These are phyloP conservation scores for Termitomyces titanicus DNA, from an alignment of 768 basidiomycete species.

Conservation along the genomic window DNA sequence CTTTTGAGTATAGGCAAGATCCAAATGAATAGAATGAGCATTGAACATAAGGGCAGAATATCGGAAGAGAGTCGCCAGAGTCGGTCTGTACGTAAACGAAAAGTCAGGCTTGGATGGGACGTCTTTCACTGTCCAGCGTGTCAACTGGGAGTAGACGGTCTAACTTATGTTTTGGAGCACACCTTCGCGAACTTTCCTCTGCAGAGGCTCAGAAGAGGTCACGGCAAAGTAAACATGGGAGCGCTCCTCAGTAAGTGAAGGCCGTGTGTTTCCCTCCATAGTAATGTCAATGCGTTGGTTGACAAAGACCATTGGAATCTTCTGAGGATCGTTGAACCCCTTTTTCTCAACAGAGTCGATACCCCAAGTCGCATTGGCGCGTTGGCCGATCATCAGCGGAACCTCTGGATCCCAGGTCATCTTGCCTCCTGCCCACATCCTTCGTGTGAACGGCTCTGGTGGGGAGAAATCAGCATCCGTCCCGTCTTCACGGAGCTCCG, in stretches of 20 bases:
- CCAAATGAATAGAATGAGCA: constrained; percentile 80
- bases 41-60: constrained; percentile 88
- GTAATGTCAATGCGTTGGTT: constrained; percentile 57
- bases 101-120: constrained; percentile 50
- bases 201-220: constrained; percentile 20
- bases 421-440: constrained; percentile 82
- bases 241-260: constrained; percentile 59
- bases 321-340: constrained; percentile 48
- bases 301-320: constrained; percentile 71
- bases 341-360: constrained; percentile 58
- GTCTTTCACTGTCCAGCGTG: constrained; percentile 38
- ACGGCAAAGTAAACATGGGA: constrained; percentile 61
- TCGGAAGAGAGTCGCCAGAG: constrained; percentile 71
- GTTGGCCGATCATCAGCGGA: constrained; percentile 52
- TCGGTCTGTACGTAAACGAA: constrained; percentile 64
- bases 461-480: constrained; percentile 72
- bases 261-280: constrained; percentile 36
- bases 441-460: constrained; percentile 64
- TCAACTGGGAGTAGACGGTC: not conserved
- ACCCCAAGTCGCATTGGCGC: constrained; percentile 42
- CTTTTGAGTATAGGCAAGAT: constrained; percentile 64
- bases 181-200: constrained; percentile 41
- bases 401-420: constrained; percentile 54
- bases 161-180: constrained; percentile 1
- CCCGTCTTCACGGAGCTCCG: constrained; percentile 57